These are phyloP conservation scores for Rhinocladiella similis DNA, from an alignment of 2,329 filamentous ascomycete genomes.

Conservation along the genomic window DNA sequence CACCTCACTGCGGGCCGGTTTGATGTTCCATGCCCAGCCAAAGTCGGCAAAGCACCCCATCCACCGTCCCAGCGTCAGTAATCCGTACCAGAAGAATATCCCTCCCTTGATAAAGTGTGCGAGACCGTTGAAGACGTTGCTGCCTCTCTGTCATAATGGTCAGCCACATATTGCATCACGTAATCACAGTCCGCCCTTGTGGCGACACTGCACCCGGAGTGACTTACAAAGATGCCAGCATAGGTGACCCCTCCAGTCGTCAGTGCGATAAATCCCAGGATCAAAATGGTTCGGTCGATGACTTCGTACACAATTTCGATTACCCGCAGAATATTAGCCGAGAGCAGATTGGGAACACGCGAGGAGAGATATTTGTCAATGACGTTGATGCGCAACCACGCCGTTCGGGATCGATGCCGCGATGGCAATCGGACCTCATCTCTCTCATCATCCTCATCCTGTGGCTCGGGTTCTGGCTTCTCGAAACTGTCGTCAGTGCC, in stretches of 20 bases:
- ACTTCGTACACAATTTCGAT: constrained; percentile 64
- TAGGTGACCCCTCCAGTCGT: constrained; percentile 73
- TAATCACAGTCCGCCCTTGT: not conserved
- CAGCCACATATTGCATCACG: constrained; percentile 5
- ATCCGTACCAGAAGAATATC: constrained; percentile 90
- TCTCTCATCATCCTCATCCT: constrained; percentile 46
- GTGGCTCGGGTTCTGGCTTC: constrained; percentile 38
- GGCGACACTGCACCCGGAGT: not conserved
- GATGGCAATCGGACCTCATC: constrained; percentile 41
- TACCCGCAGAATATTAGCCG: constrained; percentile 51
- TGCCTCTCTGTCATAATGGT: constrained; percentile 40
- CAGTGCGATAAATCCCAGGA: constrained; percentile 74
- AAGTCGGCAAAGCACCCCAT: constrained; percentile 85
- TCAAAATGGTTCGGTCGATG: constrained; percentile 74
- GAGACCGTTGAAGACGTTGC: constrained; percentile 74
- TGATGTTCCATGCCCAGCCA: constrained; percentile 94
- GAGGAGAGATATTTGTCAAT: constrained; percentile 55
- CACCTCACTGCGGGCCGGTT: constrained; percentile 59
- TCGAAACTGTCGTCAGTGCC: constrained; percentile 53
- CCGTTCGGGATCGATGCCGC: constrained; percentile 13
- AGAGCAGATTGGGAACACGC: constrained; percentile 48
- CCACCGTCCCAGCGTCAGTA: constrained; percentile 85
- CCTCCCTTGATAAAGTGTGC: constrained; percentile 94
- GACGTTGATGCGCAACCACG: constrained; percentile 42
- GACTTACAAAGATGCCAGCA: constrained; percentile 79